Evolutionary conservation across 371 early-diverging fungal genomes (phyloP).

Genomic region (Umbelopsis sp.): DNA sequence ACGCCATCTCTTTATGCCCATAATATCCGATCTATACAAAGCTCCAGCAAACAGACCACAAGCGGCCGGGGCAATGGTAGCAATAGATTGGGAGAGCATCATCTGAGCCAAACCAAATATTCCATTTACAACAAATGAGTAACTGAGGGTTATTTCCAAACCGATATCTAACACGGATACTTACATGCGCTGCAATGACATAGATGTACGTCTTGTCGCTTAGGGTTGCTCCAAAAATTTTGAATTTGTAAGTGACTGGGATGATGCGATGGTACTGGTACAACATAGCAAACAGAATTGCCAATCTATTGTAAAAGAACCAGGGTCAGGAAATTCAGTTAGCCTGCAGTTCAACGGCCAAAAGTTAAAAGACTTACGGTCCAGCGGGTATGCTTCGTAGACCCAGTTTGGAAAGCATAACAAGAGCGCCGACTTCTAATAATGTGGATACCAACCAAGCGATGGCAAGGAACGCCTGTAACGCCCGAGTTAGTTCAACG

Average conservation of each 20-base stretch:
- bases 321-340: neutral
- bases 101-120: conserved; percentile 34
- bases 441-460: conserved; percentile 56
- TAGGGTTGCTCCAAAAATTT: conserved; percentile 63
- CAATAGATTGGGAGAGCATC: conserved; percentile 56
- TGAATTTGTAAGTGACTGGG: conserved; percentile 65
- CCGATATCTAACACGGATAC: neutral
- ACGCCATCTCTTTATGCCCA: conserved; percentile 66
- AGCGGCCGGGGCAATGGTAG: conserved; percentile 54
- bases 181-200: conserved; percentile 63
- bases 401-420: conserved; percentile 52
- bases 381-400: conserved; percentile 63
- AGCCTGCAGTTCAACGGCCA: neutral
- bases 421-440: conserved; percentile 54
- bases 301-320: conserved; percentile 41
- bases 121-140: neutral
- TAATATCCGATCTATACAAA: conserved; percentile 62
- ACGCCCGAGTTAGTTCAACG: neutral
- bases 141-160: neutral
- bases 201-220: conserved; percentile 70
- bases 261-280: conserved; percentile 64
- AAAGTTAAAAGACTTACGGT: conserved; percentile 46
- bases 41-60: conserved; percentile 68
- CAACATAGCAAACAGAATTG: conserved; percentile 62
- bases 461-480: conserved; percentile 65